These are phyloP conservation scores for Colletotrichum caudatum DNA, from an alignment of 2,329 filamentous ascomycete species.

Conservation along the genomic window DNA sequence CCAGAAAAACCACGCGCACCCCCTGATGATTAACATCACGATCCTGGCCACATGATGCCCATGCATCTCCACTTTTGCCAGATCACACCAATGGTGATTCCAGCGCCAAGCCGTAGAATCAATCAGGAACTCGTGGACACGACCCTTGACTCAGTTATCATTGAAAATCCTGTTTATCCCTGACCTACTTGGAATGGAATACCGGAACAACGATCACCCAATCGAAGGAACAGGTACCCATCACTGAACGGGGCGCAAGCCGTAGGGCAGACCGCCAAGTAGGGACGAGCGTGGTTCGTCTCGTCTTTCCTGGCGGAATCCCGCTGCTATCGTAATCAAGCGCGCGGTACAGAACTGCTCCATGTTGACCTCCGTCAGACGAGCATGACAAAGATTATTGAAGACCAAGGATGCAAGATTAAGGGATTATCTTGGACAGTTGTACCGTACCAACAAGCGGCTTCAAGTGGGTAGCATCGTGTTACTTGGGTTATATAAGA, in stretches of 20 bases:
- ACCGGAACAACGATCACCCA: too few species aligned
- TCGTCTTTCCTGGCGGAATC: neutral
- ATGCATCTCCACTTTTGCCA: neutral
- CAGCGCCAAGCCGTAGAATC: slow-evolving; percentile 15
- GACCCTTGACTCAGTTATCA: slow-evolving; percentile 13
- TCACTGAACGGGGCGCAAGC: neutral
- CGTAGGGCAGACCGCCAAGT: neutral
- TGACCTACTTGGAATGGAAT: neutral
- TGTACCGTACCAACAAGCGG: neutral
- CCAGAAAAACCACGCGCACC: slow-evolving; percentile 12
- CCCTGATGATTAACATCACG: neutral
- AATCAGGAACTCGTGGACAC: neutral
- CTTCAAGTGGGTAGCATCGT: neutral
- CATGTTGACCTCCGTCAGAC: neutral
- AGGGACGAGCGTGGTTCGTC: slow-evolving; percentile 1
- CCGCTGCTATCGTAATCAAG: slow-evolving; percentile 30
- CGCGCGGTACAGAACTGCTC: slow-evolving; percentile 27
- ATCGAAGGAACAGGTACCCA: neutral
- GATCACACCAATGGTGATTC: neutral
- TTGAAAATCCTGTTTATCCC: slow-evolving; percentile 2
- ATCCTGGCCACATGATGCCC: neutral
- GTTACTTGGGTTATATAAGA: neutral
- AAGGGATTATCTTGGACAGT: neutral
- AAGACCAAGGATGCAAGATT: neutral
- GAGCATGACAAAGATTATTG: neutral